Evolutionary conservation across 177 flowering plant species (phyloP), one percentile per base, ranked within the genome.

Genomic region (Telopea speciosissima): DNA sequence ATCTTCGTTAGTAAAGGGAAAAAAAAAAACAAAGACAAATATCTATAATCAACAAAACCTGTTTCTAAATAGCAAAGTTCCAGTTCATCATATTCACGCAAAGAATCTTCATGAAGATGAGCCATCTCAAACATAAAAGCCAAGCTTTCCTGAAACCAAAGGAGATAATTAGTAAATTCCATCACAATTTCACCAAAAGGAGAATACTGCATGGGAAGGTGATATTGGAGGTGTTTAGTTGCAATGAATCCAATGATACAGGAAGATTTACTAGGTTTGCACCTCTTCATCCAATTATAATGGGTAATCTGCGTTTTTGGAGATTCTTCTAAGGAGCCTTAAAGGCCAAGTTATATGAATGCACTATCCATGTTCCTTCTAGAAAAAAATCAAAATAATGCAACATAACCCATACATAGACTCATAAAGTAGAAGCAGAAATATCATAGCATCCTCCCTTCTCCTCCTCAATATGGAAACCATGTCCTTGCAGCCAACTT

Each of bases 101-200:
- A 75, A 22, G 99, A 83, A 85, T 95, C 99, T 79, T 95, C 99
- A 83, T 90, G 86, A 72, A 95, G 97, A 82, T 95, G 88, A 78
- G 99, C 90, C 85, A 95, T 88, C 83, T 92, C 97, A 86, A 95
- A 95, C 88, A 95, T 89, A 78, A 93, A 95, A 70, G 99, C 99
- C 83, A 95, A 78, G 84, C 96, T 93, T 89, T 95, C 99, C 99
- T 95, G 88, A 71, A 72, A 72, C 40, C 11, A 62, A 58, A 71
- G 22, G 60, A 68, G 22, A 52, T 63, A 75, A 65, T 22, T 61
- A 16, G 28, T 24, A n/a, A 17, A 64, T 13, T 44, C 45, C 14
- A 52, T 14, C 36, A 22, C 33, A 33, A 23, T 62, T 24, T 49
- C 22, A 40, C 40, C 64, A 71, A 66, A 70, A 25, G 14, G 65